Conservation (phyloP, 2,329 filamentous ascomycete species). For the Aspergillus clavatus region DNA sequence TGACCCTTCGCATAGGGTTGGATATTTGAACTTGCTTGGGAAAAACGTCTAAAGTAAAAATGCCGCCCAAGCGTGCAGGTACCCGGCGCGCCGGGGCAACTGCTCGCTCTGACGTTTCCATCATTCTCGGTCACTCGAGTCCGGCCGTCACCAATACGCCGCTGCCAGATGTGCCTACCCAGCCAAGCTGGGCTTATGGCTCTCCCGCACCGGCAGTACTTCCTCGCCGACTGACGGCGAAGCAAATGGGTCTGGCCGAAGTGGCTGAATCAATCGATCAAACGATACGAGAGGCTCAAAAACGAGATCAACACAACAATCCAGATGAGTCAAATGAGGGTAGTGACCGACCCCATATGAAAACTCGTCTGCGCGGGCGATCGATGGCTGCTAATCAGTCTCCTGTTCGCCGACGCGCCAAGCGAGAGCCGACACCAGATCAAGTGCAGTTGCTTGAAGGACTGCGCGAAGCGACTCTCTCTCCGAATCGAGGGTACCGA, state of each 20-base stretch:
- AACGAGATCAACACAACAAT: slow-evolving; percentile 21
- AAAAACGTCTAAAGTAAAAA: too few species aligned
- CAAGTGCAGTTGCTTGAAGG: slow-evolving; percentile 27
- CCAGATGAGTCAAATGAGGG: slow-evolving; percentile 10
- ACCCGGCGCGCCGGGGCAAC: slow-evolving; percentile 14
- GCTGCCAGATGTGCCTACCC: slow-evolving; percentile 36
- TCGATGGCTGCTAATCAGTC: slow-evolving; percentile 13
- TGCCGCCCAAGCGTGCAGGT: slow-evolving; percentile 24
- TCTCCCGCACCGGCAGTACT: slow-evolving; percentile 32
- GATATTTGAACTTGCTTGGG: too few species aligned
- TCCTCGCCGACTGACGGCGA: slow-evolving; percentile 30
- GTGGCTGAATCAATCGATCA: slow-evolving; percentile 34
- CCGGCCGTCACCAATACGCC: slow-evolving; percentile 17
- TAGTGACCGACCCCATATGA: slow-evolving; percentile 9
- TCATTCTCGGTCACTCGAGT: slow-evolving; percentile 17
- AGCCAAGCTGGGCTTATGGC: slow-evolving; percentile 40
- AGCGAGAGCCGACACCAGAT: slow-evolving; percentile 33
- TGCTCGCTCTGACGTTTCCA: slow-evolving; percentile 11
- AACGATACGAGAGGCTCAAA: slow-evolving; percentile 21
- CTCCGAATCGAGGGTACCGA: slow-evolving; percentile 11
- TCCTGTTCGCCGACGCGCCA: slow-evolving; percentile 17
- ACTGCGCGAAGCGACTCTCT: slow-evolving; percentile 25
- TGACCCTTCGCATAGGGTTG: too few species aligned
- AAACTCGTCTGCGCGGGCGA: slow-evolving; percentile 10
- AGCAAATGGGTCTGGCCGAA: slow-evolving; percentile 26